phyloP scores from a whole-genome alignment of 176 grass and related monocot species.

The barley (Hordeum vulgare) region MorexV3_pseudomolecules_assembly NC_058519.1:386514929-386515428 shows the following conservation, averaged over 20 bases:
- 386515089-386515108: not conserved
- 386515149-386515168: conserved; percentile 60
- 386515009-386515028: conserved; percentile 91
- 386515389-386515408: not conserved
- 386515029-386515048: conserved; percentile 57
- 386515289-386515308: conserved; percentile 89
- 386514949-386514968: conserved; percentile 22
- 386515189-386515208: conserved; percentile 95
- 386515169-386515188: conserved; percentile 52
- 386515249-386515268: conserved; percentile 33
- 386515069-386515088: conserved; percentile 11
- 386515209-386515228: conserved; percentile 48
- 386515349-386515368: conserved; percentile 74
- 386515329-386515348: conserved; percentile 85
- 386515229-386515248: not conserved
- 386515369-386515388: conserved; percentile 58
- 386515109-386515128: conserved; percentile 27
- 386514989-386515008: conserved; percentile 59
- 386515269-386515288: conserved; percentile 78
- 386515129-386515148: conserved; percentile 61
- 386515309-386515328: conserved; percentile 89
- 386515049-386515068: conserved; percentile 36
- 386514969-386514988: conserved; percentile 36
- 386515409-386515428: not conserved
- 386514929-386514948: not conserved